These are phyloP conservation scores for Trichoderma semiorbis DNA, from an alignment of 2,329 filamentous ascomycete genomes.

Conservation along the genomic window DNA sequence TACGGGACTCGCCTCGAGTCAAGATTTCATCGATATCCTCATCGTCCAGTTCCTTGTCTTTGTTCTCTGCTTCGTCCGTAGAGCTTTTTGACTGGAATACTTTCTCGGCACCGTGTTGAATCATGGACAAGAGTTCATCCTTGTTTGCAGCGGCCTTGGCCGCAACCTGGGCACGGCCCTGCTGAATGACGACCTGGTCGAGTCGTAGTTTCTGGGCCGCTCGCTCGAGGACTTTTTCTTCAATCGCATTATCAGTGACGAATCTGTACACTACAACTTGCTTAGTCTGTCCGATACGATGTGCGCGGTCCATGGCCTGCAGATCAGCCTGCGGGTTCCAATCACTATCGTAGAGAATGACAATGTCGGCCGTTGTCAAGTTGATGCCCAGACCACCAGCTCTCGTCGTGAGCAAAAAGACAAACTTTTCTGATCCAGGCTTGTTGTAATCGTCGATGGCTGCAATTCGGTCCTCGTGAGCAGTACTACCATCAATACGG, in stretches of 20 bases:
- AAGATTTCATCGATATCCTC: slow-evolving; percentile 90
- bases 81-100: slow-evolving; percentile 76
- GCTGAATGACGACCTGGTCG: slow-evolving; percentile 96
- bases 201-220: slow-evolving; percentile 95
- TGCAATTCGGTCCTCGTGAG: slow-evolving; percentile 94
- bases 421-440: slow-evolving; percentile 89
- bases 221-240: slow-evolving; percentile 95
- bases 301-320: slow-evolving; percentile 97
- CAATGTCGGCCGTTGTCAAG: slow-evolving; percentile 89
- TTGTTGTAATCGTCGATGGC: slow-evolving; percentile 99
- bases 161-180: slow-evolving; percentile 87
- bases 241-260: slow-evolving; percentile 95
- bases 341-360: slow-evolving; percentile 94
- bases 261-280: slow-evolving; percentile 96
- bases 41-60: slow-evolving; percentile 66
- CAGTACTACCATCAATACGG: slow-evolving; percentile 93
- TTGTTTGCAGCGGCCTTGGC: slow-evolving; percentile 91
- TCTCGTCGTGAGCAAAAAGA: slow-evolving; percentile 92
- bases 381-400: slow-evolving; percentile 97
- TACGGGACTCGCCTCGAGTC: slow-evolving; percentile 80
- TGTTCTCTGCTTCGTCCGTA: slow-evolving; percentile 56
- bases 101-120: slow-evolving; percentile 95
- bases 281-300: slow-evolving; percentile 98
- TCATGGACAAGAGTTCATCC: slow-evolving; percentile 95
- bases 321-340: slow-evolving; percentile 99